phyloP scores from a whole-genome alignment of 2,329 filamentous ascomycete genomes.

The Penicillium occitanis region DNA sequence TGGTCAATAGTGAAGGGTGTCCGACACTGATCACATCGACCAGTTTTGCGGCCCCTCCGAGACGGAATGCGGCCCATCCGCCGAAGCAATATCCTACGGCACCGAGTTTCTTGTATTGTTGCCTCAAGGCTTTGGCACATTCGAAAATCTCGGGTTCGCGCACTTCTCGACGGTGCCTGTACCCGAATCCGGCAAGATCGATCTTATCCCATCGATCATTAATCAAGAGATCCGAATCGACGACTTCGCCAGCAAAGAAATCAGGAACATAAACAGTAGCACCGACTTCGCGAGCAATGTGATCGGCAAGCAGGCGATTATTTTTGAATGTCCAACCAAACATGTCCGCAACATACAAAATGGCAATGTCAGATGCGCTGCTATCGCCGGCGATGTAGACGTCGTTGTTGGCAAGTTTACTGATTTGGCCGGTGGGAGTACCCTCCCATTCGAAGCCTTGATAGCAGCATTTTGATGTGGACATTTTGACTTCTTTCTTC shows the following conservation, averaged over 20 bases:
- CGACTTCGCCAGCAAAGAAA: constrained; percentile 40
- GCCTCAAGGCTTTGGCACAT: constrained; percentile 37
- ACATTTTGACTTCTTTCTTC: constrained; percentile 1
- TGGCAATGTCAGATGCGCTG: constrained; percentile 29
- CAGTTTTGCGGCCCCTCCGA: constrained; percentile 42
- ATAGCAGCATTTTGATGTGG: constrained; percentile 24
- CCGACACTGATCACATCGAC: constrained; percentile 50
- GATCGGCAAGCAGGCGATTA: constrained; percentile 48
- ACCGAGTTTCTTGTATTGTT: constrained; percentile 35
- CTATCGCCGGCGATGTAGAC: constrained; percentile 43
- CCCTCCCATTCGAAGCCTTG: constrained; percentile 46
- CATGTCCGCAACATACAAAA: constrained; percentile 43
- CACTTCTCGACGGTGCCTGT: constrained; percentile 38
- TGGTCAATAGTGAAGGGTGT: constrained; percentile 48
- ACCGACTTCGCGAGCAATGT: constrained; percentile 47
- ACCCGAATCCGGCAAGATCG: constrained; percentile 42
- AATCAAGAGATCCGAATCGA: constrained; percentile 32
- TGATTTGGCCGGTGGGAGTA: constrained; percentile 35
- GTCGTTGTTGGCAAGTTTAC: constrained; percentile 34
- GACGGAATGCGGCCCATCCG: constrained; percentile 52
- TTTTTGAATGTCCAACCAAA: constrained; percentile 51
- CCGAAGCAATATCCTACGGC: constrained; percentile 55
- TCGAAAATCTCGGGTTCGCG: constrained; percentile 43
- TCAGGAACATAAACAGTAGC: constrained; percentile 49
- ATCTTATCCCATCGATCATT: constrained; percentile 36